Percentiles rank a stretch among this genome's conserved stretches.
phyloP scores from a whole-genome alignment of 2,329 filamentous ascomycete species.

The Aspergillus fumigatiaffinis region DNA sequence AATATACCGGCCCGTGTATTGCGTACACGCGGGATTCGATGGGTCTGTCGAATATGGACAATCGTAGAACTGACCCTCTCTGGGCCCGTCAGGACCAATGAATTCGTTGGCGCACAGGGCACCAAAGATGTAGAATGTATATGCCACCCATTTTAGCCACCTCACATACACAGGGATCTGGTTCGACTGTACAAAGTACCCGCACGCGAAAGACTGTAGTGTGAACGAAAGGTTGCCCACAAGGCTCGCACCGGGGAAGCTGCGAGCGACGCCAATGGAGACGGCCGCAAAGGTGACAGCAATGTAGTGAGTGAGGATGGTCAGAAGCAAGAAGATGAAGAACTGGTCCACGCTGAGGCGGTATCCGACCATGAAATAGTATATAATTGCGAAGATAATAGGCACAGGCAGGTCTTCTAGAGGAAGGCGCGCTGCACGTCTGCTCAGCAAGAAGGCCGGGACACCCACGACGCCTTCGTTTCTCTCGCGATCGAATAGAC shows the following conservation, averaged over 20 bases:
- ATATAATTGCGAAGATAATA: slow-evolving; percentile 65
- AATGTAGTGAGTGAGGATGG: slow-evolving; percentile 68
- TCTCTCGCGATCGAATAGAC: slow-evolving; percentile 70
- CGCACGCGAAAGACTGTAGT: slow-evolving; percentile 69
- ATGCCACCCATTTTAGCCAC: slow-evolving; percentile 60
- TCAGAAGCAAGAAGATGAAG: slow-evolving; percentile 67
- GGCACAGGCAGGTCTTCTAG: slow-evolving; percentile 72
- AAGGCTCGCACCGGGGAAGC: slow-evolving; percentile 67
- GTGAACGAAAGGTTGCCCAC: slow-evolving; percentile 71
- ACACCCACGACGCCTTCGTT: slow-evolving; percentile 69
- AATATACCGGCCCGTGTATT: slow-evolving; percentile 67
- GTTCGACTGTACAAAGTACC: slow-evolving; percentile 71
- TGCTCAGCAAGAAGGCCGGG: slow-evolving; percentile 65
- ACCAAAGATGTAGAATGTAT: slow-evolving; percentile 60
- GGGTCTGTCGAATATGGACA: slow-evolving; percentile 63
- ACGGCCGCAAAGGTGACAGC: slow-evolving; percentile 67
- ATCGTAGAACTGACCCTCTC: slow-evolving; percentile 63
- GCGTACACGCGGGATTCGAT: slow-evolving; percentile 60
- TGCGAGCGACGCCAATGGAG: slow-evolving; percentile 61
- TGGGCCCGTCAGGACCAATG: slow-evolving; percentile 30
- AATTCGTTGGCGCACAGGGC: slow-evolving; percentile 72
- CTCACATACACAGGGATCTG: slow-evolving; percentile 73
- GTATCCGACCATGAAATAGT: slow-evolving; percentile 76
- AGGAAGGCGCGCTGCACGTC: slow-evolving; percentile 63
- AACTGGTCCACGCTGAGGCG: slow-evolving; percentile 61